Conservation (phyloP, 768 basidiomycete species). For the Suillus decipiens region DNA sequence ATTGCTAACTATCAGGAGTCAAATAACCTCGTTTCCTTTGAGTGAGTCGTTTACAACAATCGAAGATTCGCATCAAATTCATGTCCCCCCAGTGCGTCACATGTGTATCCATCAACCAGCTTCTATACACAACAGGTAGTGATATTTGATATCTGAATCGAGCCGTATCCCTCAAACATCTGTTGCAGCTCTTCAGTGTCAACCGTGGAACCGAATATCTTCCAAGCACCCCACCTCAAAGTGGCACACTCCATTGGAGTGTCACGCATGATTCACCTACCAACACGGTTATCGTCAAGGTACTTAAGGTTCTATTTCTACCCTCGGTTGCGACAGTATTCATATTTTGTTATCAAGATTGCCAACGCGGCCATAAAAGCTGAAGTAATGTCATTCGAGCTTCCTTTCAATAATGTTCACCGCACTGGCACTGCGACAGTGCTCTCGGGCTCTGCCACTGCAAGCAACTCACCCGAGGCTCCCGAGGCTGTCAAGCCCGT, state of each 20-base stretch:
- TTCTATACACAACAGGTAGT: constrained; percentile 62
- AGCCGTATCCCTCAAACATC: not conserved
- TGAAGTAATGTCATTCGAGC: constrained; percentile 47
- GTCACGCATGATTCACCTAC: constrained; percentile 40
- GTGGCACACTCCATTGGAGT: constrained; percentile 63
- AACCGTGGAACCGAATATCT: constrained; percentile 65
- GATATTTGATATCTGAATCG: not conserved
- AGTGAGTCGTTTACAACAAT: constrained; percentile 42
- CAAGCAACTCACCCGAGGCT: constrained; percentile 56
- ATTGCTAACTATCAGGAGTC: constrained; percentile 61
- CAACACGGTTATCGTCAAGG: constrained; percentile 58
- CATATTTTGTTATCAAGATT: constrained; percentile 38
- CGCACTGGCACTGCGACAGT: constrained; percentile 46
- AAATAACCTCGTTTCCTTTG: constrained; percentile 61
- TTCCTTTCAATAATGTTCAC: constrained; percentile 55
- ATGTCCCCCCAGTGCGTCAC: constrained; percentile 42
- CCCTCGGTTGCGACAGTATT: not conserved
- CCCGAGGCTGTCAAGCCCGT: constrained; percentile 51
- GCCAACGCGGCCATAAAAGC: constrained; percentile 49
- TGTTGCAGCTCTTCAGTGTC: constrained; percentile 56
- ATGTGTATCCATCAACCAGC: constrained; percentile 60
- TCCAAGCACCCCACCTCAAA: constrained; percentile 57
- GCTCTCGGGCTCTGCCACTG: constrained; percentile 48
- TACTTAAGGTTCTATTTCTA: constrained; percentile 16
- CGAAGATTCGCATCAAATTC: not conserved